These are phyloP conservation scores for Blastomyces emzantsi DNA, from an alignment of 2,329 filamentous ascomycete species.

Conservation along the genomic window DNA sequence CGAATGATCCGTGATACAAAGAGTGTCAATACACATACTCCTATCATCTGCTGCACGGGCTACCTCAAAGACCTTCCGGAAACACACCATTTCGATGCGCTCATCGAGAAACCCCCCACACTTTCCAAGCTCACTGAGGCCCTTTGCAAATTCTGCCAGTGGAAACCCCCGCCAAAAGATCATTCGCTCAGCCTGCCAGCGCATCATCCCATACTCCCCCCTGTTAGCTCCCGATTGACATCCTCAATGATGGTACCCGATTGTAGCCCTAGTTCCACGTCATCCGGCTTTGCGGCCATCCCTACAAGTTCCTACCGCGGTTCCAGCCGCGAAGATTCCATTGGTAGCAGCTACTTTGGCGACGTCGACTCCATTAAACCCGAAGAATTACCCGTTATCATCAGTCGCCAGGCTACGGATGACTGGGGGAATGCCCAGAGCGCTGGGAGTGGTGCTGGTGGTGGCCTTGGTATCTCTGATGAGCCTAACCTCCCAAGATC, in stretches of 20 bases:
- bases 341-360: constrained; percentile 72
- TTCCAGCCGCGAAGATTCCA: constrained; percentile 79
- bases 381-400: constrained; percentile 68
- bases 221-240: constrained; percentile 47
- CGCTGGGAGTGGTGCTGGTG: constrained; percentile 19
- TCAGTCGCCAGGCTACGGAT: constrained; percentile 64
- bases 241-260: constrained; percentile 49
- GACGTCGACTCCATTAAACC: constrained; percentile 70
- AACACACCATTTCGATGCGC: constrained; percentile 87
- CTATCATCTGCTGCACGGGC: constrained; percentile 91
- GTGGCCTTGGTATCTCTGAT: constrained; percentile 68
- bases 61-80: constrained; percentile 97
- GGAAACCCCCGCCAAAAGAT: constrained; percentile 68
- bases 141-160: constrained; percentile 78
- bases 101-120: constrained; percentile 95
- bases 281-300: constrained; percentile 59
- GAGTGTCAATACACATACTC: constrained; percentile 88
- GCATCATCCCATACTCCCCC: constrained; percentile 46
- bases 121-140: constrained; percentile 84
- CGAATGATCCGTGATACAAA: constrained; percentile 97
- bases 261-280: constrained; percentile 74
- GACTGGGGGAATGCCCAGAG: constrained; percentile 35
- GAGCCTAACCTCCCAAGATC: constrained; percentile 28
- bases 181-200: constrained; percentile 45
- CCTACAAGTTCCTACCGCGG: constrained; percentile 67